Conservation (phyloP, 1,284 basidiomycete genomes). For the Prillingera fragicola region DNA sequence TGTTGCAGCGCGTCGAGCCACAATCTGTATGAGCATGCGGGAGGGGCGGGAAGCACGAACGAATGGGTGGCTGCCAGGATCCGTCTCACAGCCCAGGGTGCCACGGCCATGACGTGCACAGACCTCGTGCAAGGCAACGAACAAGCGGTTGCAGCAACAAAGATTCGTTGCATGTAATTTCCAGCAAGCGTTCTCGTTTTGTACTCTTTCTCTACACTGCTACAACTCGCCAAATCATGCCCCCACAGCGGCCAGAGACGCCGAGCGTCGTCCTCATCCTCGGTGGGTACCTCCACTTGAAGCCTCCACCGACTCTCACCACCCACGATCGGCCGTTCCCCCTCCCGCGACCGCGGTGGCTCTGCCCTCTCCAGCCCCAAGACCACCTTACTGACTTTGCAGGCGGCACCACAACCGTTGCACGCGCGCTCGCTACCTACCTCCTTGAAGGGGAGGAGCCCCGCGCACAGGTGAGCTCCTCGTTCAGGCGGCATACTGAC, state of each 20-base stretch:
- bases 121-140: too few species aligned
- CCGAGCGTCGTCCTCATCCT: conserved; percentile 60
- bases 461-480: conserved; percentile 15
- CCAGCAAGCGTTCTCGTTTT: too few species aligned
- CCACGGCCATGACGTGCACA: too few species aligned
- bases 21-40: too few species aligned
- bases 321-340: not conserved
- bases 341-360: not conserved
- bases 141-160: too few species aligned
- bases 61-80: too few species aligned
- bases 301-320: not conserved
- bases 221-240: too few species aligned
- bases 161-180: too few species aligned
- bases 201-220: too few species aligned
- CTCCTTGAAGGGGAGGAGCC: conserved; percentile 21
- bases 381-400: conserved; percentile 3
- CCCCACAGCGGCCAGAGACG: not conserved
- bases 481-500: conserved; percentile 44
- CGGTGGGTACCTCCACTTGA: conserved; percentile 52
- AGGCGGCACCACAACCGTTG: conserved; percentile 40
- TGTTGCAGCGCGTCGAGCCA: too few species aligned
- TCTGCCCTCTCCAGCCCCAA: conserved; percentile 1
- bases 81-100: too few species aligned
- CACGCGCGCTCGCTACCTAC: conserved; percentile 26
- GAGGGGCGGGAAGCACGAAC: too few species aligned